phyloP scores from a whole-genome alignment of 441 rosid genomes.

The Euphorbia neoarborescens region DNA sequence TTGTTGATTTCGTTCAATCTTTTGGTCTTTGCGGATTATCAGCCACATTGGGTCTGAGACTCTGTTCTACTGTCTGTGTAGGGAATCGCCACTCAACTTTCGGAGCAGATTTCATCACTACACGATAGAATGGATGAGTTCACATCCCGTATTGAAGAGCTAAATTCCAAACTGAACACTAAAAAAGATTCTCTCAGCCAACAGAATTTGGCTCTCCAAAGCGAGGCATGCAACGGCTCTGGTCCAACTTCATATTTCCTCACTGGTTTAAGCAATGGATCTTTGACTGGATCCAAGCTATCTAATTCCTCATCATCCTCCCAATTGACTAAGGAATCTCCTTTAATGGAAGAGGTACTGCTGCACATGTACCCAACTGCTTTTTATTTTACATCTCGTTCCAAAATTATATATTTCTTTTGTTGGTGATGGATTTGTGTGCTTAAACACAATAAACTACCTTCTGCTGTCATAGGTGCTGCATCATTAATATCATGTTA shows the following conservation, averaged over 20 bases:
- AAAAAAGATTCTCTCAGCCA: slow-evolving; percentile 53
- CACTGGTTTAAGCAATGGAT: slow-evolving; percentile 69
- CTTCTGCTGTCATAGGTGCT: background rate
- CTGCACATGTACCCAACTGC: background rate
- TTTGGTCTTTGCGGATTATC: background rate
- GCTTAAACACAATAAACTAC: background rate
- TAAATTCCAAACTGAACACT: slow-evolving; percentile 52
- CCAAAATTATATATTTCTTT: background rate
- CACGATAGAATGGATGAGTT: slow-evolving; percentile 94
- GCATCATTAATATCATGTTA: background rate
- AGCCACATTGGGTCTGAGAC: background rate
- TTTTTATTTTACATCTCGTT: too few species aligned
- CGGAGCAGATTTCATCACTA: slow-evolving; percentile 74
- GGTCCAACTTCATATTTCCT: slow-evolving; percentile 82
- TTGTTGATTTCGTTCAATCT: slow-evolving; percentile 9
- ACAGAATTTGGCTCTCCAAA: slow-evolving; percentile 52
- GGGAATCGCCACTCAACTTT: slow-evolving; percentile 73
- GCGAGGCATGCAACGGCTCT: slow-evolving; percentile 73
- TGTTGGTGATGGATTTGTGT: background rate
- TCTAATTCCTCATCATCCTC: slow-evolving; percentile 70
- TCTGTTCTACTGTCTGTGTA: slow-evolving; percentile 12
- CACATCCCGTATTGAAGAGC: slow-evolving; percentile 62
- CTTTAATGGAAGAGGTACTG: slow-evolving; percentile 72
- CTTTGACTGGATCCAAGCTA: slow-evolving; percentile 56
- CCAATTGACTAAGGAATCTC: slow-evolving; percentile 68